Conservation (phyloP, 1,139 yeast species). For the Arxiozyma telluris region DNA sequence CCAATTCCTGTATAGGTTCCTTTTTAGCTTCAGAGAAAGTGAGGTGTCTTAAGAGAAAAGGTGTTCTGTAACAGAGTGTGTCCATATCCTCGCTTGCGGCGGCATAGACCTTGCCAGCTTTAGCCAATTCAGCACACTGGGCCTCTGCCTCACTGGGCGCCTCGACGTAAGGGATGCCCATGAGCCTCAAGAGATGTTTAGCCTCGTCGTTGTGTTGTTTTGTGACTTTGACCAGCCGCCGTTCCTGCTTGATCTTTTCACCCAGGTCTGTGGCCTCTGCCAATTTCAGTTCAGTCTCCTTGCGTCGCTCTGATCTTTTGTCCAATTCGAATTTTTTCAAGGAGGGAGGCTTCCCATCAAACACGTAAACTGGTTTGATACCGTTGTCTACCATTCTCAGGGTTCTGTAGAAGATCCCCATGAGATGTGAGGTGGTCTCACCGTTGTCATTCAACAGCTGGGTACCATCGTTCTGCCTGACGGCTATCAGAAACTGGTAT, state of each 20-base stretch:
- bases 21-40: slow-evolving; percentile 92
- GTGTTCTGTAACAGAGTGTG: slow-evolving; percentile 85
- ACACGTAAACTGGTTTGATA: slow-evolving; percentile 90
- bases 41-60: slow-evolving; percentile 72
- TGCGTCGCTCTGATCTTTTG: slow-evolving; percentile 71
- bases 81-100: slow-evolving; percentile 99
- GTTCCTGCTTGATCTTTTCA: slow-evolving; percentile 73
- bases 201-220: slow-evolving; percentile 92
- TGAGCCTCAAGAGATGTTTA: slow-evolving; percentile 59
- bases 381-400: slow-evolving; percentile 83
- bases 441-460: slow-evolving; percentile 83
- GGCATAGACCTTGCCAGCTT: slow-evolving; percentile 82
- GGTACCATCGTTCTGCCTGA: slow-evolving; percentile 93
- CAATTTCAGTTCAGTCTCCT: slow-evolving; percentile 61
- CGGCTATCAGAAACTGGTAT: slow-evolving; percentile 91
- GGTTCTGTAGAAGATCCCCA: slow-evolving; percentile 94
- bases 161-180: slow-evolving; percentile 91
- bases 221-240: slow-evolving; percentile 82
- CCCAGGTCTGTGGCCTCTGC: slow-evolving; percentile 45
- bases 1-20: slow-evolving; percentile 82
- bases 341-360: slow-evolving; percentile 86
- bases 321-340: slow-evolving; percentile 89
- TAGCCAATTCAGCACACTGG: slow-evolving; percentile 90
- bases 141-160: slow-evolving; percentile 99
- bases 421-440: slow-evolving; percentile 88